phyloP scores from a whole-genome alignment of 129 eudicot species.

The Smallanthus sonchifolius region DNA sequence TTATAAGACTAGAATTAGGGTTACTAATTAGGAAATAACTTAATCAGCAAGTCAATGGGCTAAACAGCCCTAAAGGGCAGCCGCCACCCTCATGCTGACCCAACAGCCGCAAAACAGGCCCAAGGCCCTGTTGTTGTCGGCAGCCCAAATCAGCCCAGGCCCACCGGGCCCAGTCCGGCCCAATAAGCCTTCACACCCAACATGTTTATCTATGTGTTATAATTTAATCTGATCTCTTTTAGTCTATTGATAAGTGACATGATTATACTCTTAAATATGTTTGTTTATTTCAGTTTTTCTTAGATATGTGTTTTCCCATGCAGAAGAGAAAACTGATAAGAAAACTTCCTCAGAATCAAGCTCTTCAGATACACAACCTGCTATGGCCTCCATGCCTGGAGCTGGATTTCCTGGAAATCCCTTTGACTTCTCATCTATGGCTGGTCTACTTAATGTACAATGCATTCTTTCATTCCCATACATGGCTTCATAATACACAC shows the following conservation, averaged over 20 bases:
- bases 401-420: conserved; percentile 48
- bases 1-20: no score
- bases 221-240: neutral
- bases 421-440: conserved; percentile 89
- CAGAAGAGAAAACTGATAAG: conserved; percentile 41
- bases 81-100: no score
- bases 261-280: neutral
- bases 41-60: no score
- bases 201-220: neutral
- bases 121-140: no score
- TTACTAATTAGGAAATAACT: no score
- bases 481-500: neutral
- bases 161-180: no score
- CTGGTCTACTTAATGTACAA: conserved; percentile 80
- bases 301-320: conserved; percentile 1
- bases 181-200: no score
- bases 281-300: neutral
- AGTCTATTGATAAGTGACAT: neutral
- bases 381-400: conserved; percentile 36
- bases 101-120: no score
- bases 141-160: no score
- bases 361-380: conserved; percentile 32
- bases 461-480: neutral
- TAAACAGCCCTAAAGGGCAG: no score
- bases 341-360: conserved; percentile 40